Percentiles rank a stretch among this genome's conserved stretches.
phyloP scores from a whole-genome alignment of 345 rosid species.

The Bruguiera gymnorhiza region DNA sequence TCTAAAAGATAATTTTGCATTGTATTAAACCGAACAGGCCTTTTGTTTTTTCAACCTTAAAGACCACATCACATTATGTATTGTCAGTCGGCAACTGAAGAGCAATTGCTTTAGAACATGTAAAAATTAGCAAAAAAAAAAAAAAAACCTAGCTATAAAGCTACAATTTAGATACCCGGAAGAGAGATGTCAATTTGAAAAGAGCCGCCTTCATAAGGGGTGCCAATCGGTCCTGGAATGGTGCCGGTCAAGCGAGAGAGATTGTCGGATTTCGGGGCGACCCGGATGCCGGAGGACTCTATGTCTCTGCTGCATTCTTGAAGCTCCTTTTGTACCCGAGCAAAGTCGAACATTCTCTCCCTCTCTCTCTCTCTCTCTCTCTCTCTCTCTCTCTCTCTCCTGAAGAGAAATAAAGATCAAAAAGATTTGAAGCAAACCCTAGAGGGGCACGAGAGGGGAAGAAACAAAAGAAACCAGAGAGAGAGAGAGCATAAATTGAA shows the following conservation, averaged over 20 bases:
- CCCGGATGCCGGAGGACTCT: constrained; percentile 67
- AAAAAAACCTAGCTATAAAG: too few species aligned
- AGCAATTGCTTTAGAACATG: too few species aligned
- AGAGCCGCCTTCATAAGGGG: constrained; percentile 93
- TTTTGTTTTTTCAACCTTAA: too few species aligned
- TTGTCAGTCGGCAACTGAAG: too few species aligned
- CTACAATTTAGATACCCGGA: constrained; percentile 41
- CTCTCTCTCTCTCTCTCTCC: too few species aligned
- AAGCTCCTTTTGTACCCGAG: constrained; percentile 90
- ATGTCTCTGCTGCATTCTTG: constrained; percentile 77
- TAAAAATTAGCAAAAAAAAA: too few species aligned
- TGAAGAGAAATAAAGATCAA: neutral
- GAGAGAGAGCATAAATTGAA: neutral
- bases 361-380: too few species aligned
- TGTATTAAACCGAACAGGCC: too few species aligned
- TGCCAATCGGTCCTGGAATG: constrained; percentile 79
- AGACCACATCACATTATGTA: too few species aligned
- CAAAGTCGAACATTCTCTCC: constrained; percentile 61
- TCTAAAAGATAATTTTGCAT: too few species aligned
- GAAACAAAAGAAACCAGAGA: neutral
- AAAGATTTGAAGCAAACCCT: neutral
- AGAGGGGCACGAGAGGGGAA: neutral
- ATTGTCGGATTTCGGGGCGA: constrained; percentile 64
- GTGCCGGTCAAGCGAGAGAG: constrained; percentile 71
- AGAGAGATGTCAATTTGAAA: constrained; percentile 82